Evolutionary conservation across 306 rosid genomes (phyloP), one percentile per base, ranked within the genome.

Genomic region (Aeschynomene evenia): DNA sequence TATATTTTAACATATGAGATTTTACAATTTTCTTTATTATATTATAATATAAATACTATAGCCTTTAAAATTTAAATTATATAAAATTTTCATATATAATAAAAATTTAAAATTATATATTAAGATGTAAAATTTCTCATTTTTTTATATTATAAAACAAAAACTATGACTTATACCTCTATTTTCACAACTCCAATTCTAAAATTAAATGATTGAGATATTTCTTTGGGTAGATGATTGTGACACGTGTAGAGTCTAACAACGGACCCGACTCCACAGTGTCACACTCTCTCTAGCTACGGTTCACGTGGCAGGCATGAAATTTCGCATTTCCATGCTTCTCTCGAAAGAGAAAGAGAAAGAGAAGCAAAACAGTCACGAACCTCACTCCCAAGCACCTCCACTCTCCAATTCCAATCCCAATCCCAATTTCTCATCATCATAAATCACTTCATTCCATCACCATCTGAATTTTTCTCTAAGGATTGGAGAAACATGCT

Each of bases 401-500:
- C 70, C 20, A 37, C 36, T n/a, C 52, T 65, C 19, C 24, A 16
- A 1, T 51, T 22, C 37, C 24, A 22, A 8, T 26, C 63, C 29
- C 58, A 20, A 42, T 4, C 63, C 29, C 58, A 20, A 42, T 4
- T 16, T 24, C 39, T 31, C 59, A 3, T 29, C n/a, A 31, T 5
- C 6, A n/a, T 22, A 19, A 12, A 12, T 19, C 14, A 3, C 10
- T 46, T 19, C 37, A 58, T 34, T 20, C 14, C 7, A 49, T 33
- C 20, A 15, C 43, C 43, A 37, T 23, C 33, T 53, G 12, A n/a
- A 28, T 33, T 59, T 50, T 18, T 1, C 37, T 40, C 15, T 14
- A 45, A 75, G 31, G 52, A 45, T 61, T 70, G 53, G 66, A 20
- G 23, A 90, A 71, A 20, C 18, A 90, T 93, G 98, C 83, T 85